A percentile compares a stretch with the other conserved stretches of the same genome.
Conservation (phyloP, 2,329 filamentous ascomycete species). For the Dryadomyces quercivorus region DNA sequence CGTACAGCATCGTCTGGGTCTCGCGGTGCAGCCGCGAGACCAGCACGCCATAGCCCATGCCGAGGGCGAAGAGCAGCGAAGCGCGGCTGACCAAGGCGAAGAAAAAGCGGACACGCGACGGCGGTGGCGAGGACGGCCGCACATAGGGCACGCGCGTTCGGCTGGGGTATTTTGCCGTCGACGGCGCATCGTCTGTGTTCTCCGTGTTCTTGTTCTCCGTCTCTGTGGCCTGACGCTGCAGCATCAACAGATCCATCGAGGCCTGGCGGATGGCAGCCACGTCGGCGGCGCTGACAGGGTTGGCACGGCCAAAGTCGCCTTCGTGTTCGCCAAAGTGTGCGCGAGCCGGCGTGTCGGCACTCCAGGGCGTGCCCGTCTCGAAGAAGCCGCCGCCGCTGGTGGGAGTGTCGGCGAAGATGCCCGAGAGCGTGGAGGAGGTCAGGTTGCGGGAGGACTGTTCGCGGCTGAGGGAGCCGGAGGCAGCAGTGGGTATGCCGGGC, state of each 20-base stretch:
- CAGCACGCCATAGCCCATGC: conserved; percentile 70
- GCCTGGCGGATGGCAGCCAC: conserved; percentile 11
- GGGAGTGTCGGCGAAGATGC: conserved; percentile 56
- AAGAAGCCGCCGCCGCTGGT: not conserved
- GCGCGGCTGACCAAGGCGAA: conserved; percentile 46
- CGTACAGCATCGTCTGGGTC: conserved; percentile 23
- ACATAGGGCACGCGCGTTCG: too few relatives aligned
- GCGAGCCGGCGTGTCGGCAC: conserved; percentile 52
- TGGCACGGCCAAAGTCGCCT: not conserved
- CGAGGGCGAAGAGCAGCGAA: conserved; percentile 61
- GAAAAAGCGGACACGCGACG: conserved; percentile 17
- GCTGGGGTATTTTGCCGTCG: too few relatives aligned
- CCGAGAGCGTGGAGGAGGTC: conserved; percentile 77
- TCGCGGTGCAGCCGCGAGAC: conserved; percentile 69
- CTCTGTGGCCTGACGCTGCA: conserved; percentile 8
- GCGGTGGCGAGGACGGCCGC: not conserved
- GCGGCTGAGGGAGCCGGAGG: conserved; percentile 39
- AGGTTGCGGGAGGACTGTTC: conserved; percentile 75
- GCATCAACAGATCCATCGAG: conserved; percentile 10
- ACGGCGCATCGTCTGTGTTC: too few relatives aligned
- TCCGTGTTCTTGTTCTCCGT: conserved; percentile 1
- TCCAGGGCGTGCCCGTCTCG: conserved; percentile 61
- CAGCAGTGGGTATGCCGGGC: not conserved
- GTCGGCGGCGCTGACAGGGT: conserved; percentile 1
- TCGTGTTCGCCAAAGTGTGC: conserved; percentile 1